A percentile compares a stretch with the other conserved stretches of the same genome.
Conservation (phyloP, 1,284 basidiomycete genomes). For the Xerocomus cyaneibrunnescens region DNA sequence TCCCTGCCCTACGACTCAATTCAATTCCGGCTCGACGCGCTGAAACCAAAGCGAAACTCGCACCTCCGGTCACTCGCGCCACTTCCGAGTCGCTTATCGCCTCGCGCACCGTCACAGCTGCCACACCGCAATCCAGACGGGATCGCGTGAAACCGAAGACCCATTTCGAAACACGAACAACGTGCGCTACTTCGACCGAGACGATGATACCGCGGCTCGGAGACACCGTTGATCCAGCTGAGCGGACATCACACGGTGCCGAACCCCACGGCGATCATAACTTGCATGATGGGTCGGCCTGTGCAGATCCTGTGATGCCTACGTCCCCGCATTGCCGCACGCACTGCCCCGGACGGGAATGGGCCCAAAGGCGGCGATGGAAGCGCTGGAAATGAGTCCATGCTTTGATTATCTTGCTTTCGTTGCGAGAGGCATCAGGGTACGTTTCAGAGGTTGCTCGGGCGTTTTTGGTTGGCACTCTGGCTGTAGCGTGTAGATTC, state of each 20-base stretch:
- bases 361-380: background rate
- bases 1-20: background rate
- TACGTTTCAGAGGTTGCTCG: too few relatives aligned
- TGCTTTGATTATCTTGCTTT: too few relatives aligned
- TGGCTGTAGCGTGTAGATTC: too few relatives aligned
- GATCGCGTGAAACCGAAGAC: slow-evolving; percentile 6
- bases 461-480: too few relatives aligned
- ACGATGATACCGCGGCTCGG: background rate
- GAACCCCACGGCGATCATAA: background rate
- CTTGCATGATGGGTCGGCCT: background rate
- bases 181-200: background rate
- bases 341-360: background rate
- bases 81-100: background rate
- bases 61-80: background rate
- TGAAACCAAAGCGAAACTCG: background rate
- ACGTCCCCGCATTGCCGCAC: background rate
- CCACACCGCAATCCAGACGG: slow-evolving; percentile 21
- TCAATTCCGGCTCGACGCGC: background rate
- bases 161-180: slow-evolving; percentile 3
- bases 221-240: background rate
- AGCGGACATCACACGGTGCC: background rate
- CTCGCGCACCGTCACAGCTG: slow-evolving; percentile 2
- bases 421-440: too few relatives aligned
- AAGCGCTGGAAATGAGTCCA: background rate
- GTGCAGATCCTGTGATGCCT: background rate